Conservation (phyloP, 2,329 filamentous ascomycete genomes). For the Dactylonectria macrodidyma region DNA sequence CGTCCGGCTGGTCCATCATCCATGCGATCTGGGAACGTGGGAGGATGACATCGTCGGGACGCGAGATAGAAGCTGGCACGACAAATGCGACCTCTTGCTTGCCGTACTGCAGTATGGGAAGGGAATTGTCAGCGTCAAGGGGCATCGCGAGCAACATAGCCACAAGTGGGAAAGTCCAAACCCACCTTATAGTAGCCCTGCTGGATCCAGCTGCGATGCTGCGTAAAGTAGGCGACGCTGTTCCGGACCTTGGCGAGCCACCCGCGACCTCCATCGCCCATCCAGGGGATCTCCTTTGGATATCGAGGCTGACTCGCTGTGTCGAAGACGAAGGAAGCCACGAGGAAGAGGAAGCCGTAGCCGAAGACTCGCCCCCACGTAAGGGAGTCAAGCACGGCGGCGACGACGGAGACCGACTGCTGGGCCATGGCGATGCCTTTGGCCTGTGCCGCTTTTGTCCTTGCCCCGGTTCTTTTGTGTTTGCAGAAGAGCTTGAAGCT, state of each 20-base stretch:
- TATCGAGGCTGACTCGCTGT: slow-evolving; percentile 57
- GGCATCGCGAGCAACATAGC: not conserved
- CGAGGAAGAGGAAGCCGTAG: slow-evolving; percentile 51
- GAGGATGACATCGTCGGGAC: slow-evolving; percentile 61
- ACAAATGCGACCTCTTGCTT: slow-evolving; percentile 60
- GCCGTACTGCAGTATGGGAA: slow-evolving; percentile 52
- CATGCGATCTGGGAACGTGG: slow-evolving; percentile 60
- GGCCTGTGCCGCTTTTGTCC: not conserved
- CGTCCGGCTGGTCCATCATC: slow-evolving; percentile 64
- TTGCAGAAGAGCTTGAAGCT: too few species aligned
- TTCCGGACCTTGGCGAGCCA: slow-evolving; percentile 56
- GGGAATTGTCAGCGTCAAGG: not conserved
- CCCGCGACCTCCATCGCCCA: slow-evolving; percentile 55
- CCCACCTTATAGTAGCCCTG: slow-evolving; percentile 60
- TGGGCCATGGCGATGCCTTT: slow-evolving; percentile 14
- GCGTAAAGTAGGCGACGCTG: slow-evolving; percentile 55
- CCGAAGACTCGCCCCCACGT: slow-evolving; percentile 49
- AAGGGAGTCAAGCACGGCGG: slow-evolving; percentile 47
- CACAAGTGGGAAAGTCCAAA: not conserved
- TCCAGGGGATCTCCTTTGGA: slow-evolving; percentile 56
- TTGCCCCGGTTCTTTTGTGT: too few species aligned
- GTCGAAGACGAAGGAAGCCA: slow-evolving; percentile 58
- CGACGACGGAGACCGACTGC: slow-evolving; percentile 25
- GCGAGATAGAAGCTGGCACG: slow-evolving; percentile 57
- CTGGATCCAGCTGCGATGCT: slow-evolving; percentile 57